Evolutionary conservation across 805 yeast genomes (phyloP), one percentile per base, ranked within the genome.

Genomic region (Candida insectalens): DNA sequence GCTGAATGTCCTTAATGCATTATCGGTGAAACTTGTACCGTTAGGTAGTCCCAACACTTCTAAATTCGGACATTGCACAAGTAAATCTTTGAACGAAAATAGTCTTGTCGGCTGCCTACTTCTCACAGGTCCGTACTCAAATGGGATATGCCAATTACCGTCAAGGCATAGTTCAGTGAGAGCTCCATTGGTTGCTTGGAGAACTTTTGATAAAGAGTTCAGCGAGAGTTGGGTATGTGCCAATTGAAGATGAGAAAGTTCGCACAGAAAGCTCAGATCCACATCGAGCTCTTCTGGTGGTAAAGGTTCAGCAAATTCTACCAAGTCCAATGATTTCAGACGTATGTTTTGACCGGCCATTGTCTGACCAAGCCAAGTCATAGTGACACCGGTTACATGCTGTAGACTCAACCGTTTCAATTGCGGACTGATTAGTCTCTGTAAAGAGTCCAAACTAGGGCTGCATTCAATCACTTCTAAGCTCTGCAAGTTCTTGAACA

Each of bases 31-130:
- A 21, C 23, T 21, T 12, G 23, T 21, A 21, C 10, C 7, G 23
- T 21, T 21, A 12, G 7, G 10, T 6, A 51, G 25, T 6, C 42
- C 30, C 6, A 51, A 23, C 4, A 36, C 26, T 17, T 41, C 38
- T 16, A 49, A 27, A 2, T 36, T 29, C 2, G 50, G 46, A n/a
- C 44, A 34, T 3, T 30, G 12, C 2, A 19, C 22, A 4, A 46
- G 28, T 7, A 49, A 25, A 19, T 40, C 36, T 2, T 32, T 10
- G 16, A 38, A 37, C 4, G 26, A 10, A 12, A 30, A 22, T 13
- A 21, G 7, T 12, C 23, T 12, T 20, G 12, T 7, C 18, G 18
- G 6, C 18, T 8, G 30, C n/a, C n/a, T n/a, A n/a, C n/a, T n/a
- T n/a, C n/a, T n/a, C 9, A 25, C 14, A 18, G 29, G 34, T 17